A percentile compares a stretch with the other conserved stretches of the same genome.
phyloP scores from a whole-genome alignment of 2,329 filamentous ascomycete genomes.

The Neonectria neomacrospora region DNA sequence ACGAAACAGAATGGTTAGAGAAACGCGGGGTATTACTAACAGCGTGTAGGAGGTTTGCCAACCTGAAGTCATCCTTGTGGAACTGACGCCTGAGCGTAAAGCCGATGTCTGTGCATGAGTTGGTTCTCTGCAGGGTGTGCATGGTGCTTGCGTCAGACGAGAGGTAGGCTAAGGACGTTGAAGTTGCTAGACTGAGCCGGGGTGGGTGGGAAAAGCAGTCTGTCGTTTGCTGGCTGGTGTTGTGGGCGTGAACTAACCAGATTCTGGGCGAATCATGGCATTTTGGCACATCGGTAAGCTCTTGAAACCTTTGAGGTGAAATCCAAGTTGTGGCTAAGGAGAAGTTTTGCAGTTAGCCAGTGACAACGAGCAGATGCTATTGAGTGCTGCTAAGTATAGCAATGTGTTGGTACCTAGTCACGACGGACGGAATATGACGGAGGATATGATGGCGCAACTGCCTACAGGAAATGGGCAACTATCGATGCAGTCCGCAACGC shows the following conservation, averaged over 20 bases:
- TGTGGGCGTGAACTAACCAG: slow-evolving; percentile 1
- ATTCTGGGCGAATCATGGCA: slow-evolving; percentile 12
- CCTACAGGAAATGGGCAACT: not conserved
- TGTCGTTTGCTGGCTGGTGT: slow-evolving; percentile 9
- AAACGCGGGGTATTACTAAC: slow-evolving; percentile 4
- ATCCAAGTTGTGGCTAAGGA: slow-evolving; percentile 14
- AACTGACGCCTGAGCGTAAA: slow-evolving; percentile 81
- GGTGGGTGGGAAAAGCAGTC: not conserved
- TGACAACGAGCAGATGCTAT: not conserved
- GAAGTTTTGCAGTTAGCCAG: slow-evolving; percentile 5
- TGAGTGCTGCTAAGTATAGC: not conserved
- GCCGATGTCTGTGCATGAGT: slow-evolving; percentile 72
- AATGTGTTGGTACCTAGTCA: not conserved
- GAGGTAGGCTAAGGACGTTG: slow-evolving; percentile 1
- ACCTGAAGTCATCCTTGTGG: slow-evolving; percentile 79
- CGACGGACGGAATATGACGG: not conserved
- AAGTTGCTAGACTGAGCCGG: not conserved
- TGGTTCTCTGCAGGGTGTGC: slow-evolving; percentile 56
- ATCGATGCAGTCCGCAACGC: slow-evolving; percentile 2
- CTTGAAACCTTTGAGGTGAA: not conserved
- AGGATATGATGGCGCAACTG: not conserved
- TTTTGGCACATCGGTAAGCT: slow-evolving; percentile 3
- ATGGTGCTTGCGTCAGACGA: slow-evolving; percentile 45
- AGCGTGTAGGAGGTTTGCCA: slow-evolving; percentile 31
- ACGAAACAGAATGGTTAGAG: slow-evolving; percentile 16